Conservation (phyloP, 306 rosid species). For the Medicago arabica region DNA sequence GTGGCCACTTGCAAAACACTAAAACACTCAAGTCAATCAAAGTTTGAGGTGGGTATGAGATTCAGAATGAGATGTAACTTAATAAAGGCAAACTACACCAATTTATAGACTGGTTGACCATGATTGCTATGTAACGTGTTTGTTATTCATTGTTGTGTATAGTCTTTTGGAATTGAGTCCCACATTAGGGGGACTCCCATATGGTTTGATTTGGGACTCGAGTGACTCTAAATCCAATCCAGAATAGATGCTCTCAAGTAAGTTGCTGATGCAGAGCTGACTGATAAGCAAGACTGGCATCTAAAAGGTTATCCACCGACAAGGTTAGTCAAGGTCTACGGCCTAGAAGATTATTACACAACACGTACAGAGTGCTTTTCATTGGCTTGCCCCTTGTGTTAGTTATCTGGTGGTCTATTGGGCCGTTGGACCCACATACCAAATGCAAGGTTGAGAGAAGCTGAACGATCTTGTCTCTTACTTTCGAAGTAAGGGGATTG, state of each 20-base stretch:
- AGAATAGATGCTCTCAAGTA: neutral
- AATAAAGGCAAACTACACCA: neutral
- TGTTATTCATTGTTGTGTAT: constrained; percentile 1
- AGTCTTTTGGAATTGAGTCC: neutral
- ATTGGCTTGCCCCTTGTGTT: neutral
- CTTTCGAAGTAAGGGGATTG: neutral
- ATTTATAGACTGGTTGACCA: neutral
- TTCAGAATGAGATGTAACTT: neutral
- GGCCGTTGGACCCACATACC: neutral
- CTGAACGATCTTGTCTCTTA: neutral
- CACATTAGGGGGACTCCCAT: neutral
- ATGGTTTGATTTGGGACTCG: neutral
- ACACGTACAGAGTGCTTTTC: no score
- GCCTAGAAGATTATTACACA: neutral
- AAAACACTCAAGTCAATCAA: neutral
- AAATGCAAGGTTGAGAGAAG: neutral
- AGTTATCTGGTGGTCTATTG: neutral
- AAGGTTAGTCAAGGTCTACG: neutral
- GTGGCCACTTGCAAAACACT: neutral
- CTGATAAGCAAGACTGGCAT: neutral
- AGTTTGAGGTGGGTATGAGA: neutral
- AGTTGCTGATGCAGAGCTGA: neutral
- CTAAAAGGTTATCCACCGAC: neutral
- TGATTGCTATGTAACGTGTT: neutral
- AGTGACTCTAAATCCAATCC: neutral